Conservation (phyloP, 2,329 filamentous ascomycete species). For the Colletotrichum tropicale region DNA sequence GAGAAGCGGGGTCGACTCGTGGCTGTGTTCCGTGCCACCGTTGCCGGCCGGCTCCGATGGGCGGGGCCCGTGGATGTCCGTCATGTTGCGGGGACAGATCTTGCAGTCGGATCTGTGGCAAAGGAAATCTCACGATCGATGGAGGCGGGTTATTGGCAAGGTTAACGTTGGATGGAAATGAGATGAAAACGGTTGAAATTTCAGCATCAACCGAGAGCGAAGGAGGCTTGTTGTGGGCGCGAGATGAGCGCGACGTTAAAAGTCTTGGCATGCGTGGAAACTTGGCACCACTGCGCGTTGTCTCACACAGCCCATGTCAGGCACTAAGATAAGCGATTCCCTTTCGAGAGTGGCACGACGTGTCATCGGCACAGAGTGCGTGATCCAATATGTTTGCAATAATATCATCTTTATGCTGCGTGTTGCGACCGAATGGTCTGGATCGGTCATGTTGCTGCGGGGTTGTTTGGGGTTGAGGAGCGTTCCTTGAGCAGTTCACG, state of each 20-base stretch:
- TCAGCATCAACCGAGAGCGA: neutral
- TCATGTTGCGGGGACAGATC: neutral
- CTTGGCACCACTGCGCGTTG: neutral
- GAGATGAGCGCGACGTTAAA: neutral
- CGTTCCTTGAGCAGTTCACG: neutral
- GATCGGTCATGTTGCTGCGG: neutral
- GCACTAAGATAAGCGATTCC: neutral
- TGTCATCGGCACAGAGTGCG: neutral
- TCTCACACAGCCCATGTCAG: neutral
- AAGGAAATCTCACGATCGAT: neutral
- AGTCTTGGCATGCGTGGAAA: constrained; percentile 1
- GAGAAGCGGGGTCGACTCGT: constrained; percentile 33
- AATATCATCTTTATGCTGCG: neutral
- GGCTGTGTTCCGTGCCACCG: constrained; percentile 1
- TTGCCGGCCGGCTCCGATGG: neutral
- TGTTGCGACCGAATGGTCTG: neutral
- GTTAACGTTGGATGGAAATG: neutral
- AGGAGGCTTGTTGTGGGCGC: neutral
- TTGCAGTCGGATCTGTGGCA: neutral
- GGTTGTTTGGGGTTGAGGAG: neutral
- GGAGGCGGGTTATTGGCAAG: neutral
- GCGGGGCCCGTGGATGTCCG: neutral
- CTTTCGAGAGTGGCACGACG: neutral
- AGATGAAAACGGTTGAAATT: neutral
- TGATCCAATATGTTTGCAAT: neutral